These are phyloP conservation scores for Arthrobotrys sinensis DNA, from an alignment of 2,329 filamentous ascomycete species.

Conservation along the genomic window DNA sequence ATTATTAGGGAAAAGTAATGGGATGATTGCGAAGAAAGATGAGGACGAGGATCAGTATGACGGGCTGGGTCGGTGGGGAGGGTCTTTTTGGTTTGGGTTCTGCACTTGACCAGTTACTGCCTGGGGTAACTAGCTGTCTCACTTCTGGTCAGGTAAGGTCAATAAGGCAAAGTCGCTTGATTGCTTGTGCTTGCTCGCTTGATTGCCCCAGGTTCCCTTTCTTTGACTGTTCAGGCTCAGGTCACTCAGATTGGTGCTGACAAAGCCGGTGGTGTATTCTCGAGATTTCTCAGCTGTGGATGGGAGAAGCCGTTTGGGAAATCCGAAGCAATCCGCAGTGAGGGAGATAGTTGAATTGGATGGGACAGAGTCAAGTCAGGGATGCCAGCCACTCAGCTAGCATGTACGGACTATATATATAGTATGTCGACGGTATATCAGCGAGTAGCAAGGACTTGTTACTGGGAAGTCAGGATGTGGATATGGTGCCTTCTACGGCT, in stretches of 20 bases:
- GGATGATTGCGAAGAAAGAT: not conserved
- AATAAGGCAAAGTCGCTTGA: constrained; percentile 1
- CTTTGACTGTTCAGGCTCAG: too few species aligned
- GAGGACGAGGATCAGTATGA: not conserved
- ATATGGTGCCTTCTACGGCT: not conserved
- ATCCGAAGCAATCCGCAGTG: constrained; percentile 10
- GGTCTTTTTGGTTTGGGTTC: constrained; percentile 9
- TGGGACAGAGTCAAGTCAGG: not conserved
- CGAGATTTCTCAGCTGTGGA: not conserved
- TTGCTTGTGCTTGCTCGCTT: constrained; percentile 42
- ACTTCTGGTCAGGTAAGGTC: constrained; percentile 8
- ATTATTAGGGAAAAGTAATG: not conserved
- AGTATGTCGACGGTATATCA: not conserved
- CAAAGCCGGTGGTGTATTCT: constrained; percentile 23
- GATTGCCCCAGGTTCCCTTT: constrained; percentile 1
- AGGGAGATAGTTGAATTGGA: not conserved
- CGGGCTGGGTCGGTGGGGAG: not conserved
- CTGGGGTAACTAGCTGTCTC: constrained; percentile 25
- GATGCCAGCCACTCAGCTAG: not conserved
- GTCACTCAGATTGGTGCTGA: constrained; percentile 16
- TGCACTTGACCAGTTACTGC: constrained; percentile 2
- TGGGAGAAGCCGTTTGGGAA: not conserved
- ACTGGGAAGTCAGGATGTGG: not conserved
- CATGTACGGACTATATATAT: constrained; percentile 5
- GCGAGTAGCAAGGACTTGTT: not conserved